Evolutionary conservation across 2,329 filamentous ascomycete species (phyloP).

Genomic region (Chaetomium sp.): DNA sequence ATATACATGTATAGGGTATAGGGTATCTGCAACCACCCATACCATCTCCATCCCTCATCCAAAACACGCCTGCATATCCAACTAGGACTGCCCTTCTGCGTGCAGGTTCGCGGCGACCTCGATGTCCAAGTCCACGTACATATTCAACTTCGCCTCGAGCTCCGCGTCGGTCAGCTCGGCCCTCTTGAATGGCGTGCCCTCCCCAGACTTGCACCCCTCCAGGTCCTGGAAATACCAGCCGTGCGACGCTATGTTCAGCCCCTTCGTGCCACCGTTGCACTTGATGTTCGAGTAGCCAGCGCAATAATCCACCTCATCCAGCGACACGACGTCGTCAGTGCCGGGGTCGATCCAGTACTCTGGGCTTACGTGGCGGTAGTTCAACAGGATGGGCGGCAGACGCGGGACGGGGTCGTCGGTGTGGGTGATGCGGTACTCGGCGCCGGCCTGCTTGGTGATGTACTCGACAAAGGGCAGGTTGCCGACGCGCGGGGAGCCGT

Average conservation of each 20-base stretch:
- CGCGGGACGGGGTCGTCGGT: constrained; percentile 67
- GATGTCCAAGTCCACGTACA: constrained; percentile 41
- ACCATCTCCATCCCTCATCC: not conserved
- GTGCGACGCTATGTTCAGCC: constrained; percentile 51
- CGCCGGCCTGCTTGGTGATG: constrained; percentile 54
- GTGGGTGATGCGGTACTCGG: constrained; percentile 68
- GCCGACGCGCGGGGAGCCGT: constrained; percentile 67
- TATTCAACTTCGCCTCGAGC: constrained; percentile 39
- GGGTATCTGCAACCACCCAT: not conserved
- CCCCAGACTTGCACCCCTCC: constrained; percentile 42
- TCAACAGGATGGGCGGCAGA: constrained; percentile 62
- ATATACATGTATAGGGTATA: not conserved
- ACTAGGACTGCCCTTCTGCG: constrained; percentile 10
- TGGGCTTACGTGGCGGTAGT: constrained; percentile 67
- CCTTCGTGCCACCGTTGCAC: constrained; percentile 56
- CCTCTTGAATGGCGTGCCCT: constrained; percentile 34
- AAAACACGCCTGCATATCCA: not conserved
- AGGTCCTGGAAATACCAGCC: constrained; percentile 52
- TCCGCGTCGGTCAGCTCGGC: constrained; percentile 40
- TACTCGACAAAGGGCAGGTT: constrained; percentile 57
- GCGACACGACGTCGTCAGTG: constrained; percentile 40
- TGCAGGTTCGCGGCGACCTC: constrained; percentile 33
- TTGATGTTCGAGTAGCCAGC: constrained; percentile 48
- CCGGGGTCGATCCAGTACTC: constrained; percentile 65
- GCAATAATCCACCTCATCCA: constrained; percentile 50